Percentiles rank a stretch among this genome's conserved stretches.
phyloP scores from a whole-genome alignment of 495 filamentous ascomycete genomes.

The Penicillium longicatenatum region DNA sequence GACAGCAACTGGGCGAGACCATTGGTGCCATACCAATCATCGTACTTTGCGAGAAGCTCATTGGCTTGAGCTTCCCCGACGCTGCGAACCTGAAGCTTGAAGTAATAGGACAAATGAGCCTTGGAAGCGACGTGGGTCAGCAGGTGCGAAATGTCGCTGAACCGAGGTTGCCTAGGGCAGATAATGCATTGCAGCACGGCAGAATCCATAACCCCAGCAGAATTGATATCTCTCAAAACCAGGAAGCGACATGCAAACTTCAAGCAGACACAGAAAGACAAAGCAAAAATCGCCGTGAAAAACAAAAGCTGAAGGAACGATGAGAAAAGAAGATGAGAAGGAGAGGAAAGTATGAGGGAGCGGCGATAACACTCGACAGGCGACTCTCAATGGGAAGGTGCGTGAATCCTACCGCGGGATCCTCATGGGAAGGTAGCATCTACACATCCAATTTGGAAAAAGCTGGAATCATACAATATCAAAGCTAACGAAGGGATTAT shows the following conservation, averaged over 20 bases:
- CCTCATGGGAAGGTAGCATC: neutral
- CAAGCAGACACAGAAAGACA: slow-evolving; percentile 10
- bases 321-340: slow-evolving; percentile 5
- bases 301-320: slow-evolving; percentile 18
- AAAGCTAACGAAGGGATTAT: neutral
- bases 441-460: neutral
- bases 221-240: slow-evolving; percentile 10
- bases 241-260: slow-evolving; percentile 35
- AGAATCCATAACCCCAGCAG: slow-evolving; percentile 38
- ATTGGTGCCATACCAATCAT: slow-evolving; percentile 68
- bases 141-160: slow-evolving; percentile 86
- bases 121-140: slow-evolving; percentile 88
- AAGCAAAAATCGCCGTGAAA: slow-evolving; percentile 8
- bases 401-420: neutral
- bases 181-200: slow-evolving; percentile 75
- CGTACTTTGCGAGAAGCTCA: slow-evolving; percentile 58
- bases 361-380: neutral
- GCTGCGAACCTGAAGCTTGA: slow-evolving; percentile 68
- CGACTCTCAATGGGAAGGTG: neutral
- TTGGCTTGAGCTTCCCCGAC: slow-evolving; percentile 54
- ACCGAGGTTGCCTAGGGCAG: slow-evolving; percentile 73
- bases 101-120: slow-evolving; percentile 73
- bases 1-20: slow-evolving; percentile 66
- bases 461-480: neutral
- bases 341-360: neutral